Base-by-base conservation (phyloP, 2,329 filamentous ascomycete genomes). In the Diaporthe caulivora region DNA sequence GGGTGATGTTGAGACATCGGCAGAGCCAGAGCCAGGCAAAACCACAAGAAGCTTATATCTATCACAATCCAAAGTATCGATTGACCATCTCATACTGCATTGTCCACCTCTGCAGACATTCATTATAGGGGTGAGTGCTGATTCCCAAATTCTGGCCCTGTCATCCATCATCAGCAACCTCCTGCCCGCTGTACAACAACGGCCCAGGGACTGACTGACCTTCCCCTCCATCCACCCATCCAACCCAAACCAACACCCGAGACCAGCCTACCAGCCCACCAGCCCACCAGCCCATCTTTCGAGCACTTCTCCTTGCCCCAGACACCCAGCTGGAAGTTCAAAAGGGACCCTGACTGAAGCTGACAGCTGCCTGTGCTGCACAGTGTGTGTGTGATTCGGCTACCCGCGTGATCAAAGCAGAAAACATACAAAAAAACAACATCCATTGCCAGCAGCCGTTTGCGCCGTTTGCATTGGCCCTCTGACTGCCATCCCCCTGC, bases 41-140 rank as follows among this genome's bases (percentile, higher is more conserved):
- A 67, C 47, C 62, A 67, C 31, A 68, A 51, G 62, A 68, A 70
- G 72, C 72, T 73, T 60, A 72, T 75, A 75, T 75, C 70, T 74
- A 72, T 75, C 58, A 55, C 72, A 74, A 53, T 67, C 64, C 70
- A 73, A 62, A 75, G 74, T 75, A 75, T 75, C 70, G 70, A 75
- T 75, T 75, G 74, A 72, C 72, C 60, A 74, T 74, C 69, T 74
- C 70, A 72, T 72, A 70, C 72, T 71, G 71, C 51, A 74, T 74
- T 44, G 71, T 47, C 64, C 49, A 57, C 70, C 60, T 42, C 57
- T 54, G 72, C 73, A 68, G 57, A 69, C 72, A 65, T 75, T 75
- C 72, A 74, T 74, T 74, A 72, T 74, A 72, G 57, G 58, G 72
- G 74, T 75, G 31, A 70, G 74, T 72, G 47, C 55, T 71, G 69